Evolutionary conservation across 306 rosid genomes (phyloP), one percentile per base, ranked within the genome.

Genomic region (Dryas drummondii): DNA sequence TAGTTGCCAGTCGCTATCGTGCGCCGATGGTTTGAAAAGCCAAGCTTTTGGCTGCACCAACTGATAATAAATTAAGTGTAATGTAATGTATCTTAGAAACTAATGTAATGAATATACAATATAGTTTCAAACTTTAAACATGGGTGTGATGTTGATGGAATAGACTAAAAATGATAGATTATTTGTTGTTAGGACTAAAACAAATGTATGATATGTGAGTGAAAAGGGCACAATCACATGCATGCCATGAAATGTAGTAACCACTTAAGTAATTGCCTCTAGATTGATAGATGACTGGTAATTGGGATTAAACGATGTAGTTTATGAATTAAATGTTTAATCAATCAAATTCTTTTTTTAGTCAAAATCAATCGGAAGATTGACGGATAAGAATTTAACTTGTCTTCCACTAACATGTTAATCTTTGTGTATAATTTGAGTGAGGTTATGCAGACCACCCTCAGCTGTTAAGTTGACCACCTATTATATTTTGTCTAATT

Each of bases 11-110:
- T 46, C 47, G 3, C 67, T 2, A 5, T 72, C 57, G 47, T 45
- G 45, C 55, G 76, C 76, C 54, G 66, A 22, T 44, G 66, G 76
- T 3, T 57, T 71, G 44, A 26, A 71, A 55, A 55, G 8, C 54
- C 64, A n/a, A 54, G 17, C 51, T 10, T 71, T 71, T 41, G 75
- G 75, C 58, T 57, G 27, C 9, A 42, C 53, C 22, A 56, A 3
- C 3, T 32, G 1, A 32, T 32, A 32, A 32, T 32, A 1, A 32
- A 32, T 32, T 7, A 2, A 32, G 41, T 22, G 40, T 4, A 4
- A 2, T 32, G 37, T 32, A 47, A 22, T 57, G 41, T 9, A 13
- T 56, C 22, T 56, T 19, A 19, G 61, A 22, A 10, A 9, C 40
- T 1, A 37, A 56, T 9, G 19, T 8, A 46, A 4, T 26, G 37